Base-by-base conservation (phyloP, 129 eudicot genomes). In the Flaveria sonorensis region DNA sequence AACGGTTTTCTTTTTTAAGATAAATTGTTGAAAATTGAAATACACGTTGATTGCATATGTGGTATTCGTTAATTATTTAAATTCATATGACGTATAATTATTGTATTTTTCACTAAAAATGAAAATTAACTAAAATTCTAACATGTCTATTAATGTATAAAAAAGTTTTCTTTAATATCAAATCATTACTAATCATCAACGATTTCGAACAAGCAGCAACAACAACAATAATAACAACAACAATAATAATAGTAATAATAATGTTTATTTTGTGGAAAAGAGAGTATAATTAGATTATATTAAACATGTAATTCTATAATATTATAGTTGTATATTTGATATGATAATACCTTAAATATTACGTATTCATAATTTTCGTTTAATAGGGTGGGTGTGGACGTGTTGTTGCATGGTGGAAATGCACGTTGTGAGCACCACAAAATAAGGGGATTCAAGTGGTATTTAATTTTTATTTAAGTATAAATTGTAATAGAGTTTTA, bases 361-460 rank as follows among this genome's bases (percentile, higher is more conserved):
- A 32, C 10, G 57, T 48, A 75, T 62, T 28, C 21, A 46, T n/a
- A 30, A 18, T 0, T 57, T 70, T 60, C 7, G 4, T 53, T 60
- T 7, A 69, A 43, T 68, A 45, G 68, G 51, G 30, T 42, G 75
- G 53, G 64, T 24, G 51, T 81, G 76, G 80, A 56, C 84, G 80
- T 74, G 80, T 55, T 73, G 71, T 56, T 81, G 80, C 84, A 81
- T 81, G 84, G 56, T 81, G 76, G 80, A 81, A 67, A 74, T 81
- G 84, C 84, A 81, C 84, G 84, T 74, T 81, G 71, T 36, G 56
- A 81, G 80, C 80, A 81, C 80, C 84, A 74, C 45, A 24, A 45
- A 68, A 81, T n/a, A 15, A 30, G 82, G 82, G 77, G 75, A 68
- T 74, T 81, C 71, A 67, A 80, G 28, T 66, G 40, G 70, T 28